These are phyloP conservation scores for Zygosaccharomyces pseudobailii DNA, from an alignment of 1,139 yeast species.

Conservation along the genomic window DNA sequence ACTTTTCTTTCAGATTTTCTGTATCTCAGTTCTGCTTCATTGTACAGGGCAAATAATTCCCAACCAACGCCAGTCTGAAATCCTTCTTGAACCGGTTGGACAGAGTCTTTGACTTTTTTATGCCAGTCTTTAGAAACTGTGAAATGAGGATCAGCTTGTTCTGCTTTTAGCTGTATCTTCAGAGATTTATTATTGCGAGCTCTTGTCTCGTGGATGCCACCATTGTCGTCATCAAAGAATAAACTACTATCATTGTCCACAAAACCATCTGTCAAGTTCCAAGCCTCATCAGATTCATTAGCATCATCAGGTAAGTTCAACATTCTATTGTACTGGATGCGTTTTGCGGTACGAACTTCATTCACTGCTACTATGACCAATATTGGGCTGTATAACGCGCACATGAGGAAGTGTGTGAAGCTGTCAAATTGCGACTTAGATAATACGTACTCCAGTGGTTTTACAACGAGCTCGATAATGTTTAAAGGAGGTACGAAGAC, in stretches of 20 bases:
- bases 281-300: conserved; percentile 70
- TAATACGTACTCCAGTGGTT: conserved; percentile 32
- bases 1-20: conserved; percentile 36
- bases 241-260: conserved; percentile 38
- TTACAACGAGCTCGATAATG: conserved; percentile 55
- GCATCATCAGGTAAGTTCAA: conserved; percentile 72
- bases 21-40: conserved; percentile 40
- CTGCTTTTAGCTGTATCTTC: conserved; percentile 55
- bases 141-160: conserved; percentile 68
- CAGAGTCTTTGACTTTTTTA: conserved; percentile 41
- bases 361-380: conserved; percentile 55
- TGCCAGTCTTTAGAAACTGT: conserved; percentile 49
- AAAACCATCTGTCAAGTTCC: conserved; percentile 82
- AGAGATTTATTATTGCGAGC: conserved; percentile 42
- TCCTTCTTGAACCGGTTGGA: conserved; percentile 57
- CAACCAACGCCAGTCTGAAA: conserved; percentile 56
- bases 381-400: conserved; percentile 63
- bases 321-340: conserved; percentile 67
- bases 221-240: conserved; percentile 26
- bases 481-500: conserved; percentile 86
- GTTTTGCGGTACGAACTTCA: conserved; percentile 61
- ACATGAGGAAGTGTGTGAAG: conserved; percentile 53
- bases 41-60: conserved; percentile 57
- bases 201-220: conserved; percentile 39
- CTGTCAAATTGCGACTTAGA: conserved; percentile 25